These are phyloP conservation scores for Tetramitus jugosus DNA, from an alignment of 208 protist genomes.

Conservation along the genomic window DNA sequence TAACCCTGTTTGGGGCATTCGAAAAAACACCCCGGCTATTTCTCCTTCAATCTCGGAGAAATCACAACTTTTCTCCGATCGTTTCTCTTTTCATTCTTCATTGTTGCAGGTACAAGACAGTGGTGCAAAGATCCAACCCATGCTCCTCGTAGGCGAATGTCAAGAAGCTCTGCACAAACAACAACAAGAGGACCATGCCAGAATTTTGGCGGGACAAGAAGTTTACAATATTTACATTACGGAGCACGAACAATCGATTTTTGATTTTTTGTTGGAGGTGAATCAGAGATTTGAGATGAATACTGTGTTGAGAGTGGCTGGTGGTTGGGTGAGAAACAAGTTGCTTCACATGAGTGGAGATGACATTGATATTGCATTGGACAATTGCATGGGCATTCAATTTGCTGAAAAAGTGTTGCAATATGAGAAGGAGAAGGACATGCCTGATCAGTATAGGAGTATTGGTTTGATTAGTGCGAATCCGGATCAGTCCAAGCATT, in stretches of 20 bases:
- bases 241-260: constrained; percentile 58
- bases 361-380: constrained; percentile 97
- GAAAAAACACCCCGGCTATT: too few species aligned
- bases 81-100: too few species aligned
- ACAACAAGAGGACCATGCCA: too few species aligned
- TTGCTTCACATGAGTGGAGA: constrained; percentile 72
- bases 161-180: too few species aligned
- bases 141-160: too few species aligned
- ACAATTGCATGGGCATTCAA: constrained; percentile 59
- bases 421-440: constrained; percentile 48
- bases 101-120: too few species aligned
- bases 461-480: neutral
- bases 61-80: too few species aligned
- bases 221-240: too few species aligned
- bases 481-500: constrained; percentile 89
- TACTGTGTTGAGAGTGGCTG: constrained; percentile 70
- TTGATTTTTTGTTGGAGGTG: constrained; percentile 62
- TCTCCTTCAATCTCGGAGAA: too few species aligned
- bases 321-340: constrained; percentile 96
- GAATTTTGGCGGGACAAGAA: too few species aligned
- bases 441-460: constrained; percentile 24
- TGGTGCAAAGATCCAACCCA: too few species aligned
- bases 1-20: neutral
- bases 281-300: constrained; percentile 51
- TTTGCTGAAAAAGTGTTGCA: constrained; percentile 75